Conservation (phyloP, 768 basidiomycete species). For the Suillus subalutaceus region DNA sequence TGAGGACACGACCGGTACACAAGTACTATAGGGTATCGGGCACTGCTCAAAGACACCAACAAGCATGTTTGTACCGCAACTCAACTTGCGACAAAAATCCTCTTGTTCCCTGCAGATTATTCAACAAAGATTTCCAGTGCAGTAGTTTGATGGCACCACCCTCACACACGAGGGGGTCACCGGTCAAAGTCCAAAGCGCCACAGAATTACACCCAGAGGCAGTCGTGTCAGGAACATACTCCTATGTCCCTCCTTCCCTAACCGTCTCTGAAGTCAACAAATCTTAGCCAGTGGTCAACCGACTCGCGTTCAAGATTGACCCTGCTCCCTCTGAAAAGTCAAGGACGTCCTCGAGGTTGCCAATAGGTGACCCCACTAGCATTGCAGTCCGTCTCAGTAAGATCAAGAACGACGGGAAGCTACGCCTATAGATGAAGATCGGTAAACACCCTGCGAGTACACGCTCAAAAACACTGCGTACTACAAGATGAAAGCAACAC, state of each 20-base stretch:
- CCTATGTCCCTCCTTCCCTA: background rate
- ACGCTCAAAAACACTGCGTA: background rate
- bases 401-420: background rate
- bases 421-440: background rate
- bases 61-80: background rate
- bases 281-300: background rate
- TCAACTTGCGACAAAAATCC: background rate
- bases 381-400: background rate
- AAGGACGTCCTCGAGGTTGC: background rate
- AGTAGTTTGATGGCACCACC: too few relatives aligned
- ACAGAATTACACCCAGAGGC: background rate
- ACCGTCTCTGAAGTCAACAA: background rate
- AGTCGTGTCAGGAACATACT: background rate
- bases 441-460: background rate
- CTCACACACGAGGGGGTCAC: background rate
- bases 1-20: background rate
- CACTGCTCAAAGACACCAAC: background rate
- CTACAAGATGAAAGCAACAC: too few relatives aligned
- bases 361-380: background rate
- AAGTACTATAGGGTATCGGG: background rate
- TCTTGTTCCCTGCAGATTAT: background rate
- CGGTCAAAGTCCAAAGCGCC: background rate
- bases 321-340: background rate
- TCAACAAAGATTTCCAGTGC: background rate
- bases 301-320: background rate